phyloP scores from a whole-genome alignment of 1,284 basidiomycete genomes.

The Sphaerobolus stellatus region DNA sequence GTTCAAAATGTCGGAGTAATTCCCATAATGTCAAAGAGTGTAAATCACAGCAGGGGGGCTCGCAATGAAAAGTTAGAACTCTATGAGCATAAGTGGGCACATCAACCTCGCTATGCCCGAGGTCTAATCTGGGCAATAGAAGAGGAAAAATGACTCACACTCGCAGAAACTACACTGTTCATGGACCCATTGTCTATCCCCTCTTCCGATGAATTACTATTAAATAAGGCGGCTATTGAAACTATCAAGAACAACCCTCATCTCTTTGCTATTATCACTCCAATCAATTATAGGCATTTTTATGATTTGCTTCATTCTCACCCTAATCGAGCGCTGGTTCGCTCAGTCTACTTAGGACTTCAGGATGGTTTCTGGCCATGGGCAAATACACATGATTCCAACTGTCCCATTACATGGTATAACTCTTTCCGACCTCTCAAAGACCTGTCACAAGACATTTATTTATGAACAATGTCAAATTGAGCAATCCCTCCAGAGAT shows the following conservation, averaged over 20 bases:
- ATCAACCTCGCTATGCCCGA: neutral
- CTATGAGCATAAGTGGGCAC: neutral
- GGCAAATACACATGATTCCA: conserved; percentile 25
- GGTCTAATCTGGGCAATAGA: neutral
- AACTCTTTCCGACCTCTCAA: conserved; percentile 19
- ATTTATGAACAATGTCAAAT: no score
- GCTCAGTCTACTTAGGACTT: conserved; percentile 32
- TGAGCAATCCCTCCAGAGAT: no score
- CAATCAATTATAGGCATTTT: conserved; percentile 34
- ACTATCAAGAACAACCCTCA: conserved; percentile 20
- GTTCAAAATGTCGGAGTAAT: no score
- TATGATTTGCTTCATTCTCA: conserved; percentile 29
- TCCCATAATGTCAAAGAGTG: neutral
- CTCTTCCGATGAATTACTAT: conserved; percentile 4
- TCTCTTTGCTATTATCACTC: conserved; percentile 36
- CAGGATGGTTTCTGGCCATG: conserved; percentile 43
- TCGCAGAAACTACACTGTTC: conserved; percentile 3
- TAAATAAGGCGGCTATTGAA: conserved; percentile 3
- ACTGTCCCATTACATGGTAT: conserved; percentile 27
- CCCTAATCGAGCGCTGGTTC: conserved; percentile 36
- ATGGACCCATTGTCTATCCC: conserved; percentile 12
- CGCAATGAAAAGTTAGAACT: neutral
- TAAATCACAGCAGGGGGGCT: neutral
- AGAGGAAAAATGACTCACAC: neutral
- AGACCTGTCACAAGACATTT: no score